Conservation (phyloP, 495 filamentous ascomycete genomes). For the Podospora sp. region DNA sequence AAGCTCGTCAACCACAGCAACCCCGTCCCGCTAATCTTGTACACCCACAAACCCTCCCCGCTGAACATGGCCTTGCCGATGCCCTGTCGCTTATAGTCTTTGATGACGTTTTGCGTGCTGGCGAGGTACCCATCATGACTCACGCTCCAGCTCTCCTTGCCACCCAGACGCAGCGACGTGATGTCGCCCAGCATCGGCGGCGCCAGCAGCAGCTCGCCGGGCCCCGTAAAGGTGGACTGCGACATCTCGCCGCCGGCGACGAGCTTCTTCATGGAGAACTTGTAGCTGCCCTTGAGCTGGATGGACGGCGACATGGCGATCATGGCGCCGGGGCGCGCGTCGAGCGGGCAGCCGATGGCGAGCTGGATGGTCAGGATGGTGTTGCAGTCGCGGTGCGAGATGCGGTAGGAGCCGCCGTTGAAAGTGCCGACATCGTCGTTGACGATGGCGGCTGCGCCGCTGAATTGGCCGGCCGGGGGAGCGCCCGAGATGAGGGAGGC, state of each 20-base stretch:
- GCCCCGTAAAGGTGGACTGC: conserved; percentile 82
- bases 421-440: conserved; percentile 89
- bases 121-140: conserved; percentile 81
- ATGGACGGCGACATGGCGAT: conserved; percentile 92
- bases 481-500: conserved; percentile 38
- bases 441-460: conserved; percentile 57
- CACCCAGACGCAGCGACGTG: conserved; percentile 71
- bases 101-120: conserved; percentile 72
- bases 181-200: conserved; percentile 84
- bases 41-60: conserved; percentile 90
- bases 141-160: conserved; percentile 74
- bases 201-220: conserved; percentile 84
- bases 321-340: conserved; percentile 83
- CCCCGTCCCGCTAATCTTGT: conserved; percentile 78
- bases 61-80: conserved; percentile 92
- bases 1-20: conserved; percentile 89
- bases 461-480: conserved; percentile 52
- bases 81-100: conserved; percentile 84
- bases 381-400: conserved; percentile 91
- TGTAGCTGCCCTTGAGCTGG: conserved; percentile 75
- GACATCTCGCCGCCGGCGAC: conserved; percentile 79
- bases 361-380: conserved; percentile 86
- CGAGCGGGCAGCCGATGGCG: conserved; percentile 83
- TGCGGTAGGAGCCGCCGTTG: conserved; percentile 91
- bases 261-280: conserved; percentile 84